Evolutionary conservation across 257 asterid species (phyloP).

Genomic region (Nicotiana noctiflora): DNA sequence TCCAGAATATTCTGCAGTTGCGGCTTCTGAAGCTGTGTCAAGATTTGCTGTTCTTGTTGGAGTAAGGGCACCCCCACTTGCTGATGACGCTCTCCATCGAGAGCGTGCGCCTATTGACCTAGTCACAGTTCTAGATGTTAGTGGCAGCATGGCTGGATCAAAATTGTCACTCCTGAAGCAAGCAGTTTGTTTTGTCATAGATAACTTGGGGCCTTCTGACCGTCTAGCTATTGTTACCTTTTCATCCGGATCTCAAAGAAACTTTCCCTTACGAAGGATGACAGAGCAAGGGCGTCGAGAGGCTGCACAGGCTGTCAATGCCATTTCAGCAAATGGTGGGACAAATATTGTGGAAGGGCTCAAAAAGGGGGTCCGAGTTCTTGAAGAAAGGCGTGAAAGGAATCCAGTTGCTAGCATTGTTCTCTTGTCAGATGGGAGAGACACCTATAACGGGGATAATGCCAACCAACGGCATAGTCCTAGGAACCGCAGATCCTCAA

Average conservation of each 20-base stretch:
- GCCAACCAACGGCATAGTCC: neutral
- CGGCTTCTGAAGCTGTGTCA: constrained; percentile 12
- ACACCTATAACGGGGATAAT: constrained; percentile 10
- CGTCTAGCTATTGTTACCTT: constrained; percentile 29
- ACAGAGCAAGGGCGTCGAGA: constrained; percentile 27
- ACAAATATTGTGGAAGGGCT: constrained; percentile 34
- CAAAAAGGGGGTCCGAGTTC: constrained; percentile 22
- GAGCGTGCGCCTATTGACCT: constrained; percentile 37
- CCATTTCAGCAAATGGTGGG: constrained; percentile 18
- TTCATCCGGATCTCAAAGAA: constrained; percentile 22
- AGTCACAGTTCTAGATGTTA: constrained; percentile 33
- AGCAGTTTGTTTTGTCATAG: constrained; percentile 27
- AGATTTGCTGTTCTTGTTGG: constrained; percentile 35
- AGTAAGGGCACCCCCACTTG: constrained; percentile 25
- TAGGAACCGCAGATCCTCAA: constrained; percentile 1
- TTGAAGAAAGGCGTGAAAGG: constrained; percentile 21
- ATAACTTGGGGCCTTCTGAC: constrained; percentile 29
- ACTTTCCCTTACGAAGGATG: constrained; percentile 30
- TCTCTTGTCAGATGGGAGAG: constrained; percentile 38
- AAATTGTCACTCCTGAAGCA: constrained; percentile 25
- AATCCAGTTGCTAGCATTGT: constrained; percentile 33
- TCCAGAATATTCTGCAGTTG: constrained; percentile 27
- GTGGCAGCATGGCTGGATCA: constrained; percentile 37
- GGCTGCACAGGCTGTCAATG: constrained; percentile 24
- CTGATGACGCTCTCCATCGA: constrained; percentile 1